Evolutionary conservation across 148 eudicot genomes (phyloP).

Genomic region (Pouteria glomerata): DNA sequence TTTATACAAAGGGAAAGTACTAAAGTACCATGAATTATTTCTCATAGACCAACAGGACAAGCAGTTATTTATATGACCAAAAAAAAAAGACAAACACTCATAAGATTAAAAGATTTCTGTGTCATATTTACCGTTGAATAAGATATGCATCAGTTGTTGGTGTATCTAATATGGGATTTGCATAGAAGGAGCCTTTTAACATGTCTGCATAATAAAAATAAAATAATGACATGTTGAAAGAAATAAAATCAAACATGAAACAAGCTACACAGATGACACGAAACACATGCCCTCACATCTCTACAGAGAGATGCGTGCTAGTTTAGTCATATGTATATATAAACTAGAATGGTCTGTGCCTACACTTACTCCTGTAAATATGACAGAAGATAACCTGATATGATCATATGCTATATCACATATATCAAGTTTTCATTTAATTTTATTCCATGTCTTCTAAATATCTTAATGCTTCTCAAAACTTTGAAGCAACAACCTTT

Average conservation of each 20-base stretch:
- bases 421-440: too few species aligned
- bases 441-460: too few species aligned
- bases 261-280: background rate
- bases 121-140: constrained; percentile 54
- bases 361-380: too few species aligned
- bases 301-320: too few species aligned
- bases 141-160: constrained; percentile 66
- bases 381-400: too few species aligned
- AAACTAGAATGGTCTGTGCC: too few species aligned
- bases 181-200: constrained; percentile 91
- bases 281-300: too few species aligned
- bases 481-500: too few species aligned
- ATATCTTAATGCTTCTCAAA: too few species aligned
- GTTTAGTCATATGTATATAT: too few species aligned
- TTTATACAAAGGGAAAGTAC: background rate
- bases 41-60: background rate
- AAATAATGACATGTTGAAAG: background rate
- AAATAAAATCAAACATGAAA: background rate
- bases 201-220: constrained; percentile 46
- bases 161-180: constrained; percentile 78
- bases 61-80: background rate
- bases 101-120: constrained; percentile 5
- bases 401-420: too few species aligned
- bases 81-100: background rate
- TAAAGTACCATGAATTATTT: background rate